A percentile compares a stretch with the other conserved stretches of the same genome.
phyloP scores from a whole-genome alignment of 768 basidiomycete species.

The Russula lepida region DNA sequence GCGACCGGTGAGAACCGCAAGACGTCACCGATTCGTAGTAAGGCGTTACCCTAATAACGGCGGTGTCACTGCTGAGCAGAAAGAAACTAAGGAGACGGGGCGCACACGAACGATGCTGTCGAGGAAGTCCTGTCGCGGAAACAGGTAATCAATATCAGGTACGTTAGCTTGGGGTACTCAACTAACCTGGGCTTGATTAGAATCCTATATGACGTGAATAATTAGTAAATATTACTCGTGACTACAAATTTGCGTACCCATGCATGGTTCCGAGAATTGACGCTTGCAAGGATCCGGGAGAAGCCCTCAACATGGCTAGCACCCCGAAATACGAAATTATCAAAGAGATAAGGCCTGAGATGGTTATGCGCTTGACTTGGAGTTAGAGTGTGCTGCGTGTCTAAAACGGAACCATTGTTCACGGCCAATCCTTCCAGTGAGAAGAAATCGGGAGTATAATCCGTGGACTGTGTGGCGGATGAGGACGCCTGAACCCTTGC shows the following conservation, averaged over 20 bases:
- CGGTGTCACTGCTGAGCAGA: not conserved
- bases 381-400: slow-evolving; percentile 11
- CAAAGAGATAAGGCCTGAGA: slow-evolving; percentile 22
- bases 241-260: slow-evolving; percentile 21
- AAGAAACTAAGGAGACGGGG: not conserved
- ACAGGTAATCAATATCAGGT: not conserved
- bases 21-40: slow-evolving; percentile 29
- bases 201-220: slow-evolving; percentile 13
- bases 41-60: slow-evolving; percentile 23
- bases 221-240: not conserved
- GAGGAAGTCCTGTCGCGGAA: slow-evolving; percentile 23
- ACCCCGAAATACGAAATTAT: slow-evolving; percentile 24
- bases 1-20: slow-evolving; percentile 23
- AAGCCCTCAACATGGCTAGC: slow-evolving; percentile 25
- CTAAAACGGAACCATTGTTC: slow-evolving; percentile 16
- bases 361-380: slow-evolving; percentile 27
- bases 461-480: not conserved
- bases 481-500: slow-evolving; percentile 1
- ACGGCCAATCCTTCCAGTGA: slow-evolving; percentile 21
- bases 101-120: slow-evolving; percentile 23
- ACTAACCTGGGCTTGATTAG: slow-evolving; percentile 27
- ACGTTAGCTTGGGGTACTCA: not conserved
- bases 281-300: slow-evolving; percentile 23
- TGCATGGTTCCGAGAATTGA: slow-evolving; percentile 22
- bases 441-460: slow-evolving; percentile 22